These are phyloP conservation scores for Cyclotella sp. DNA, from an alignment of 108 stramenopile species.

Conservation along the genomic window DNA sequence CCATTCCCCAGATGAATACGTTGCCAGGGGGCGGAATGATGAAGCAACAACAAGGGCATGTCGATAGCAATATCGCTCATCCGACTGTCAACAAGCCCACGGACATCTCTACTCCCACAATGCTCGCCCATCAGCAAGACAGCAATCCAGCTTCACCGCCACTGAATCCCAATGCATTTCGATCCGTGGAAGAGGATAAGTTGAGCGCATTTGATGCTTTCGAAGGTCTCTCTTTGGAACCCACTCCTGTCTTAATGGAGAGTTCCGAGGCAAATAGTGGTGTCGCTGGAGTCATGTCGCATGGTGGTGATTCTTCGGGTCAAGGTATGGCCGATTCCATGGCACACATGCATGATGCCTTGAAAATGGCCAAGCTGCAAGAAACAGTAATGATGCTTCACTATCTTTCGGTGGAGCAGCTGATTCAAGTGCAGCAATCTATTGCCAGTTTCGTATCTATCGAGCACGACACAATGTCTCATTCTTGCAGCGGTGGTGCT, in stretches of 20 bases:
- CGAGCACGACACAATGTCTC: neutral
- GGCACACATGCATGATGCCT: neutral
- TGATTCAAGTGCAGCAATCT: conserved; percentile 40
- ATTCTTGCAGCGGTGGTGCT: neutral
- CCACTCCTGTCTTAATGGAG: conserved; percentile 28
- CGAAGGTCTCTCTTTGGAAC: conserved; percentile 53
- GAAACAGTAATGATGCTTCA: conserved; percentile 38
- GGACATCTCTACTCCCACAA: neutral
- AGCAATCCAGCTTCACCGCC: neutral
- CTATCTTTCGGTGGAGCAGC: conserved; percentile 36
- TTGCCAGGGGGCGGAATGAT: too few species aligned
- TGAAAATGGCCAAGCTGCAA: conserved; percentile 10
- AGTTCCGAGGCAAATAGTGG: neutral
- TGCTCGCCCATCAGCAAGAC: neutral
- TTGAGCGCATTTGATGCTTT: conserved; percentile 61
- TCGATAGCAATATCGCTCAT: neutral
- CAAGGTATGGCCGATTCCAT: too few species aligned
- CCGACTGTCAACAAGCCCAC: conserved; percentile 8
- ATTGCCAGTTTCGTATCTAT: conserved; percentile 20
- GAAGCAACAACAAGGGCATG: too few species aligned
- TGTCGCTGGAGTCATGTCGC: neutral
- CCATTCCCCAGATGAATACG: too few species aligned
- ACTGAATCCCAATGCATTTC: conserved; percentile 38
- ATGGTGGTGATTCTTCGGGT: neutral
- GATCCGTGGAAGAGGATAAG: conserved; percentile 31